These are phyloP conservation scores for Rubia yunnanensis DNA, from an alignment of 257 asterid genomes.

Conservation along the genomic window DNA sequence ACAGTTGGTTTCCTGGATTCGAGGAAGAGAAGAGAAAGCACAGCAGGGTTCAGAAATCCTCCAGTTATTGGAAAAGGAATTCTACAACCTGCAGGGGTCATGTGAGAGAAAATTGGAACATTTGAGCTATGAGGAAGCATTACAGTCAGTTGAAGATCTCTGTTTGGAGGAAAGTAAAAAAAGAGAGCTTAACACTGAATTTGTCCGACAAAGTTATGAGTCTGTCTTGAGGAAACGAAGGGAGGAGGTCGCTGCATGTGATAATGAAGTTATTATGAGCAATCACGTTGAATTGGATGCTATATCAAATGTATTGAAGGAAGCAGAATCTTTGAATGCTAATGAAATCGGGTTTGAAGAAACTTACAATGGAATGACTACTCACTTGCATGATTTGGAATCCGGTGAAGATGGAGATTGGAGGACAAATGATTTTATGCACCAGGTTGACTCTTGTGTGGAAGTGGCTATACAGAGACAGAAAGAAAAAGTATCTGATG, in stretches of 20 bases:
- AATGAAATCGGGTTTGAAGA: conserved; percentile 84
- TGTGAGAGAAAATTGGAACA: conserved; percentile 91
- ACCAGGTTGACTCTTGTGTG: conserved; percentile 78
- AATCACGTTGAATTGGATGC: conserved; percentile 80
- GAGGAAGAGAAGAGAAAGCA: conserved; percentile 55
- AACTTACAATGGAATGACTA: conserved; percentile 45
- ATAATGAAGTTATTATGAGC: conserved; percentile 38
- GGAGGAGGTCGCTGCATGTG: conserved; percentile 61
- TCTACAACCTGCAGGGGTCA: conserved; percentile 61
- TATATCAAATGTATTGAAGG: conserved; percentile 75
- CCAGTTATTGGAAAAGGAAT: conserved; percentile 77
- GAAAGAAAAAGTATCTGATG: conserved; percentile 81
- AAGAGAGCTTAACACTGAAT: conserved; percentile 53
- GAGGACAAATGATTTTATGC: conserved; percentile 68
- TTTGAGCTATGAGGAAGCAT: conserved; percentile 70
- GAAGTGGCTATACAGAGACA: conserved; percentile 90
- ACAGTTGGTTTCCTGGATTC: conserved; percentile 61
- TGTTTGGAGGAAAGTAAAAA: conserved; percentile 83
- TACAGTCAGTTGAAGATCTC: conserved; percentile 77
- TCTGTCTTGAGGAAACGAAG: conserved; percentile 62
- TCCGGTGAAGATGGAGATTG: conserved; percentile 76
- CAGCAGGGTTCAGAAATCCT: conserved; percentile 66
- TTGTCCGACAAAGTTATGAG: conserved; percentile 52
- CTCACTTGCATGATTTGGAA: conserved; percentile 70
- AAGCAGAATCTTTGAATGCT: conserved; percentile 65